Evolutionary conservation across 2,329 filamentous ascomycete genomes (phyloP).

Genomic region (Pseudocercospora macadamiae): DNA sequence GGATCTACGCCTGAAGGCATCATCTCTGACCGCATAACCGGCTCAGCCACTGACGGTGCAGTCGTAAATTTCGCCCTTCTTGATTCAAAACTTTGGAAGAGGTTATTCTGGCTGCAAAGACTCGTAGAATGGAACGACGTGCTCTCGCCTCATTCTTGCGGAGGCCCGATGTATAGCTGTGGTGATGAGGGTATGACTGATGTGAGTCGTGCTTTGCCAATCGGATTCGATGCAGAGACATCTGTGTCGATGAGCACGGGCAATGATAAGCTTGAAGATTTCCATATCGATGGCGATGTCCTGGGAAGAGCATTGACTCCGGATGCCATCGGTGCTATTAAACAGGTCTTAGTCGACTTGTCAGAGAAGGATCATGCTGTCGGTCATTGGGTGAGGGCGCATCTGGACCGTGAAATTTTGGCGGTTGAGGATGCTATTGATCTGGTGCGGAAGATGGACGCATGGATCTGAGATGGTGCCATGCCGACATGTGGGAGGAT

Average conservation of each 20-base stretch:
- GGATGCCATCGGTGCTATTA: slow-evolving; percentile 30
- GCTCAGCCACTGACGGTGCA: slow-evolving; percentile 56
- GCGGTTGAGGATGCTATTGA: slow-evolving; percentile 29
- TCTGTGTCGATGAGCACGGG: slow-evolving; percentile 30
- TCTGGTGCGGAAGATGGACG: slow-evolving; percentile 27
- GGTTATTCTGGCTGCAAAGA: slow-evolving; percentile 75
- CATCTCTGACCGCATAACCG: slow-evolving; percentile 52
- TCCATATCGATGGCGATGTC: slow-evolving; percentile 49
- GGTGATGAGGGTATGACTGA: slow-evolving; percentile 17
- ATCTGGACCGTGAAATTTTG: slow-evolving; percentile 35
- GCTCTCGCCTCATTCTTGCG: slow-evolving; percentile 33
- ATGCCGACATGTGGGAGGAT: background rate
- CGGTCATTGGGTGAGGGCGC: slow-evolving; percentile 36
- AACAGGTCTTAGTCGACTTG: slow-evolving; percentile 23
- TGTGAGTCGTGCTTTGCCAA: slow-evolving; percentile 27
- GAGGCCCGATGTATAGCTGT: slow-evolving; percentile 19
- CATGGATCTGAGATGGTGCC: slow-evolving; percentile 29
- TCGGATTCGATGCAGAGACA: slow-evolving; percentile 36
- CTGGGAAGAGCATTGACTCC: slow-evolving; percentile 39
- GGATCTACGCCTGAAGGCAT: slow-evolving; percentile 42
- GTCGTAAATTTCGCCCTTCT: slow-evolving; percentile 67
- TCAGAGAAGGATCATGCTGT: slow-evolving; percentile 29
- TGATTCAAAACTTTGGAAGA: slow-evolving; percentile 61
- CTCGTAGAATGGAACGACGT: slow-evolving; percentile 48
- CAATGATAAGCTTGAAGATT: slow-evolving; percentile 26